phyloP scores from a whole-genome alignment of 192 early-diverging fungal species.

The Backusella tuberculispora region DNA sequence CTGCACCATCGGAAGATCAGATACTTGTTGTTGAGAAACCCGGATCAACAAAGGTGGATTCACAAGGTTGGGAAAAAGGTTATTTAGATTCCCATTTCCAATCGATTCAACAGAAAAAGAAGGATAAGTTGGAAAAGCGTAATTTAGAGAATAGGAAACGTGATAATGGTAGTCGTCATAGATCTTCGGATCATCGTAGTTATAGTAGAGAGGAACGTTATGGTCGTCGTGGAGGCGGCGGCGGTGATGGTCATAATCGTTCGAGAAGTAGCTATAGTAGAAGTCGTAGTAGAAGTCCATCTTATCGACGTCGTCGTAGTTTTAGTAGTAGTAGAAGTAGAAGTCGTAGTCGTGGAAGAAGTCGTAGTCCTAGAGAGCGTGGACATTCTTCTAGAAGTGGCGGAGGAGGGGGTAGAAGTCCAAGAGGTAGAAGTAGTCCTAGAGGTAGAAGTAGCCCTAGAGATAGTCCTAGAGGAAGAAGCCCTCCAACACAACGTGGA shows the following conservation, averaged over 20 bases:
- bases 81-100: constrained; percentile 25
- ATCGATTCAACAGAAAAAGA: background rate
- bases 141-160: background rate
- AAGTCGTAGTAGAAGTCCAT: background rate
- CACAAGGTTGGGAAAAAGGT: constrained; percentile 33
- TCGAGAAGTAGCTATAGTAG: background rate
- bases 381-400: background rate
- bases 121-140: background rate
- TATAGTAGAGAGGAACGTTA: background rate
- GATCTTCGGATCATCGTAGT: background rate
- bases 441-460: background rate
- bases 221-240: background rate
- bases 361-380: constrained; percentile 3
- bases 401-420: background rate
- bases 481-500: background rate
- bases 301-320: background rate
- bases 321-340: constrained; percentile 7
- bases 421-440: background rate
- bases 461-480: background rate
- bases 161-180: background rate
- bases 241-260: background rate
- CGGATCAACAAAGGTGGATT: constrained; percentile 11
- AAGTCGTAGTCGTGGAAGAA: background rate
- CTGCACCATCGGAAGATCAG: background rate
- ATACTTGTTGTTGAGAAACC: constrained; percentile 19